A percentile compares a stretch with the other conserved stretches of the same genome.
These are phyloP conservation scores for Trypanosoma boissoni DNA, from an alignment of 208 protist genomes.

Conservation along the genomic window DNA sequence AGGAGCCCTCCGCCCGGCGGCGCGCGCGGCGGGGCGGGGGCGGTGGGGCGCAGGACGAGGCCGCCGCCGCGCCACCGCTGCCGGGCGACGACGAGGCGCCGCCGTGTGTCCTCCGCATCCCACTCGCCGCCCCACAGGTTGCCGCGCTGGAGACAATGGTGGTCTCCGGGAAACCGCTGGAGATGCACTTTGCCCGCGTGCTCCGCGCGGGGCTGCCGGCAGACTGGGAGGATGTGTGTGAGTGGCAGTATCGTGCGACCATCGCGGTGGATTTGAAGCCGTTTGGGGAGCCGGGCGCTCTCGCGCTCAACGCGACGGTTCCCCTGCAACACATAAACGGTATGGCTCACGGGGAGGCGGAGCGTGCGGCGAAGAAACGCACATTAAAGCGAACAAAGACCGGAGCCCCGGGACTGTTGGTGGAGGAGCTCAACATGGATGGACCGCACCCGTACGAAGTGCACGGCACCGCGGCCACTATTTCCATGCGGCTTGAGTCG, in stretches of 20 bases:
- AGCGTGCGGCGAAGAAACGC: conserved; percentile 32
- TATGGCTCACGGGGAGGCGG: conserved; percentile 8
- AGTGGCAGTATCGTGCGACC: conserved; percentile 56
- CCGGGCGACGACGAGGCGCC: conserved; percentile 42
- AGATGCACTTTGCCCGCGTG: conserved; percentile 55
- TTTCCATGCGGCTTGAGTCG: conserved; percentile 61
- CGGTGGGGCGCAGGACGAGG: conserved; percentile 18
- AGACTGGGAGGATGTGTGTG: conserved; percentile 86
- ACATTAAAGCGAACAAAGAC: conserved; percentile 31
- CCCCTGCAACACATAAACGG: conserved; percentile 36
- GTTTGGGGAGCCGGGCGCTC: conserved; percentile 66
- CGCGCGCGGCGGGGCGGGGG: conserved; percentile 21
- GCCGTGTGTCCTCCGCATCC: conserved; percentile 75
- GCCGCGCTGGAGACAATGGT: conserved; percentile 49
- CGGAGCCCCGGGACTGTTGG: conserved; percentile 50
- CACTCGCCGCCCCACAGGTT: conserved; percentile 51
- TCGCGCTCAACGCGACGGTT: conserved; percentile 31
- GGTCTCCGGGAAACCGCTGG: conserved; percentile 38
- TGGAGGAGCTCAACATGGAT: conserved; percentile 50
- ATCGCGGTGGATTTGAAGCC: conserved; percentile 47
- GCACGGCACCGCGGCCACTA: conserved; percentile 41
- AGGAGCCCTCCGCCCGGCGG: conserved; percentile 28
- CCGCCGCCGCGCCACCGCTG: conserved; percentile 31
- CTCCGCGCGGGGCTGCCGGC: conserved; percentile 54
- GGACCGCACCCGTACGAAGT: conserved; percentile 72